Conservation (phyloP, 192 early-diverging fungal species). For the Entrophospora sp. region DNA sequence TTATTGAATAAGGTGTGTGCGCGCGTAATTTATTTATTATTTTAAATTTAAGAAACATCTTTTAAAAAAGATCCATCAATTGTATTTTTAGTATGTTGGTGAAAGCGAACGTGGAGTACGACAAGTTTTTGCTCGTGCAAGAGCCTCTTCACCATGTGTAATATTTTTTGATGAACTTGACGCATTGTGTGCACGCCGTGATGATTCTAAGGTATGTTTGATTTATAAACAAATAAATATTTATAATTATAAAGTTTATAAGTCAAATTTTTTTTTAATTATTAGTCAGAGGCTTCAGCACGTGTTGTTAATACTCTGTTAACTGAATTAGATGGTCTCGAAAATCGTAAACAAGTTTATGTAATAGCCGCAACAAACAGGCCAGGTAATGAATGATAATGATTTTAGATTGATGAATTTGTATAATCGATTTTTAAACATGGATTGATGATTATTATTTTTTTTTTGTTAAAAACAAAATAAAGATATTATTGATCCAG, state of each 20-base stretch:
- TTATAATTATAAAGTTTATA: not conserved
- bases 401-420: not conserved
- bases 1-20: constrained; percentile 81
- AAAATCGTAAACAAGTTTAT: constrained; percentile 80
- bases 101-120: constrained; percentile 96
- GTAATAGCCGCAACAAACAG: constrained; percentile 97
- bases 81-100: constrained; percentile 94
- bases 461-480: not conserved
- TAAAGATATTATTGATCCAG: constrained; percentile 88
- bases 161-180: constrained; percentile 99
- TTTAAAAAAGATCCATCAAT: no score
- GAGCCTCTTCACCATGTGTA: constrained; percentile 88
- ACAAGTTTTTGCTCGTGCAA: constrained; percentile 89
- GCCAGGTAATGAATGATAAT: constrained; percentile 39
- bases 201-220: constrained; percentile 65
- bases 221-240: constrained; percentile 8
- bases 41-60: not conserved
- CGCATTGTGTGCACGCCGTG: constrained; percentile 83
- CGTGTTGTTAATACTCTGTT: constrained; percentile 95
- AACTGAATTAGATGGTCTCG: constrained; percentile 95
- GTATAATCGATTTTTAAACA: not conserved
- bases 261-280: not conserved
- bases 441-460: not conserved
- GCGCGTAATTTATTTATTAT: not conserved
- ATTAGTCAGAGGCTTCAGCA: constrained; percentile 79